Conservation (phyloP, 148 eudicot species). For the Mesembryanthemum crystallinum region DNA sequence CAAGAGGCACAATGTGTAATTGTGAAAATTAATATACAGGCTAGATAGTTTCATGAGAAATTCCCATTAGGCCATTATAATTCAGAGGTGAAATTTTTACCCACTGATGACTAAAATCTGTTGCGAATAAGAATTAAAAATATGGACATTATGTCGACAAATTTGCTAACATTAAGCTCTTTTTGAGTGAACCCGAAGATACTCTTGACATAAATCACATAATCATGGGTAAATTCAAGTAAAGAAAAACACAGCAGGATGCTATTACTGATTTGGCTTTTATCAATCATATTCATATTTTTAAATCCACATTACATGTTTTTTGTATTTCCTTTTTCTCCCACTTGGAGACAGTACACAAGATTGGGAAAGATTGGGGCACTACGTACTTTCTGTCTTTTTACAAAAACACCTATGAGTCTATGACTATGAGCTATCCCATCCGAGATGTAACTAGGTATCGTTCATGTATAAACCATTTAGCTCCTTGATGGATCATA, state of each 20-base stretch:
- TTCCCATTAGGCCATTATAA: no score
- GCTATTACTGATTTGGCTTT: neutral
- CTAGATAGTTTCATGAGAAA: neutral
- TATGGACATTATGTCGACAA: constrained; percentile 2
- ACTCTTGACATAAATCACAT: constrained; percentile 13
- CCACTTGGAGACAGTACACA: neutral
- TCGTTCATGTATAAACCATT: neutral
- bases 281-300: neutral
- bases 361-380: neutral
- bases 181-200: constrained; percentile 7
- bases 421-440: neutral
- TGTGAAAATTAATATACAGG: neutral
- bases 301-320: neutral
- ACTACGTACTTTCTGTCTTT: neutral
- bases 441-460: neutral
- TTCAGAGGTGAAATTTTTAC: no score
- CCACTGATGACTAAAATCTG: no score
- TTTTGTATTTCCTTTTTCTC: neutral
- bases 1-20: no score
- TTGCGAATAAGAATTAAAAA: neutral
- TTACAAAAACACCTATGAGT: neutral
- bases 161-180: constrained; percentile 7
- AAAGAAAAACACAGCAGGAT: constrained; percentile 8
- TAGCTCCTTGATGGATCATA: neutral
- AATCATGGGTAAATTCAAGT: constrained; percentile 11